Percentiles rank a stretch among this genome's conserved stretches.
phyloP scores from a whole-genome alignment of 192 early-diverging fungal species.

The Coemansia sp. region DNA sequence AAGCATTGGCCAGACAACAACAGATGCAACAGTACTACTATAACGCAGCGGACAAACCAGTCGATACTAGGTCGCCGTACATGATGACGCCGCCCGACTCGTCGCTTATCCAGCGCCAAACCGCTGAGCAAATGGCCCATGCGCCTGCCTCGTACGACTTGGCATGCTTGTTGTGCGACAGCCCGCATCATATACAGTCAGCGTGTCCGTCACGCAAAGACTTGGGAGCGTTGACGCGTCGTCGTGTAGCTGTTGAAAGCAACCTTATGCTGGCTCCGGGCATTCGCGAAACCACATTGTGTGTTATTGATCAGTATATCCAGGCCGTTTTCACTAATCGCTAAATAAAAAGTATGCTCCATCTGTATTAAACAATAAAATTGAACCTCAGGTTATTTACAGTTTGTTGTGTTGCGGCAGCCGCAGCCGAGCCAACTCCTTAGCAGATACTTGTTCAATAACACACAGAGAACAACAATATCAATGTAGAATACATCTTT shows the following conservation, averaged over 20 bases:
- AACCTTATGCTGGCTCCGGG: slow-evolving; percentile 8
- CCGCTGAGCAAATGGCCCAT: not conserved
- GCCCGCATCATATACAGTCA: slow-evolving; percentile 8
- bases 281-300: slow-evolving; percentile 18
- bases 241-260: slow-evolving; percentile 12
- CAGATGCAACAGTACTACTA: slow-evolving; percentile 7
- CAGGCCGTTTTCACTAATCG: not conserved
- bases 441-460: no score
- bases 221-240: slow-evolving; percentile 9
- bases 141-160: slow-evolving; percentile 12
- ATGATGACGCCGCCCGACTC: slow-evolving; percentile 7
- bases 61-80: not conserved
- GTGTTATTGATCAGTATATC: slow-evolving; percentile 19
- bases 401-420: no score
- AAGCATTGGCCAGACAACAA: not conserved
- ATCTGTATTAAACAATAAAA: no score
- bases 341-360: not conserved
- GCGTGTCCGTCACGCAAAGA: slow-evolving; percentile 4
- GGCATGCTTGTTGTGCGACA: slow-evolving; percentile 22
- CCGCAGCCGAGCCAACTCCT: no score
- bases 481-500: no score
- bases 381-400: no score
- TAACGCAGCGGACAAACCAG: not conserved
- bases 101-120: not conserved
- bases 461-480: no score